Base-by-base conservation (phyloP, 305 asterid species). In the Plantago lanceolata region DNA sequence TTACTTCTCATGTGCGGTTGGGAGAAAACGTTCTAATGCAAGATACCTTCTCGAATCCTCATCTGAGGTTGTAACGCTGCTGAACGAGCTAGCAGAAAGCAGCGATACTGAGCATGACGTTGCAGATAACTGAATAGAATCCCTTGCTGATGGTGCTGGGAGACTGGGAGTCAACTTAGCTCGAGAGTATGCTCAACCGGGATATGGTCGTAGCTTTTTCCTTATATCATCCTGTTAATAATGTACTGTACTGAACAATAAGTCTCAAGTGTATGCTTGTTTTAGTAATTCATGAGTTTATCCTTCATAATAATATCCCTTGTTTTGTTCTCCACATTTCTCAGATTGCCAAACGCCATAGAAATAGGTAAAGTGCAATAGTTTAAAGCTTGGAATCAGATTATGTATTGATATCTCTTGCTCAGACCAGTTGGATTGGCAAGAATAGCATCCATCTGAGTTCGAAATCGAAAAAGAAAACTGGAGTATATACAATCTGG, bases 1-100 rank as follows among this genome's bases (percentile, higher is more conserved):
- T 56, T 90, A 90, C 81, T 87, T 90, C 81, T 90, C 97, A 3
- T 90, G 97, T 24, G 96, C 97, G 0, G 96, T 85, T 19, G 95
- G 96, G 53, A 74, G 93, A 57, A 87, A 71, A 50, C 79, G 88
- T 17, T 84, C 97, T 33, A 80, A 63, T n/a, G 95, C 97, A 2
- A 73, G 96, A 47, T 90, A 90, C 71, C 92, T 88, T 59, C 73
- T 90, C 48, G 87, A 81, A 19, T 87, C 96, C 29, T 77, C 93
- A 9, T 78, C 82, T 48, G 97, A 90, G 66, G 96, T 90, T 7
- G 85, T 87, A 2, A 73, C 87, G 26, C 75, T 90, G 66, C 59
- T 87, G 54, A 87, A 73, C 63, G 89, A 87, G 58, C 79, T 90
- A 21, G 88, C 85, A 26, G 68, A 75, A 67, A 59, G 48, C 65